Evolutionary conservation across 306 rosid genomes (phyloP).

Genomic region (Vigna nakashimae): DNA sequence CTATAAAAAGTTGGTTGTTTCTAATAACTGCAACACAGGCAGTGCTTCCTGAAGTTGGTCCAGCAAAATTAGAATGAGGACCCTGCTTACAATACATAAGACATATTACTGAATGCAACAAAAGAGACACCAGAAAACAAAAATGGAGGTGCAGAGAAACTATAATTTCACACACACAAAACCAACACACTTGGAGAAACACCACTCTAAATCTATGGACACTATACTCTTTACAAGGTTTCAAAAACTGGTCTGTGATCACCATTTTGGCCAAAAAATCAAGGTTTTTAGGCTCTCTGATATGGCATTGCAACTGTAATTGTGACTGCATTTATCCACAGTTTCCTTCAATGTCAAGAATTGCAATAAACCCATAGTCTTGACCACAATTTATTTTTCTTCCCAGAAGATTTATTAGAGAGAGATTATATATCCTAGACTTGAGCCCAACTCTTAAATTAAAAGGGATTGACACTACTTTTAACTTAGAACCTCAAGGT

Average conservation of each 20-base stretch:
- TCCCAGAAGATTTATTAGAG: too few relatives aligned
- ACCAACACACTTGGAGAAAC: background rate
- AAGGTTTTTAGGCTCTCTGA: background rate
- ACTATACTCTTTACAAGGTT: slow-evolving; percentile 1
- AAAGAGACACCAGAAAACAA: background rate
- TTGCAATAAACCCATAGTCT: background rate
- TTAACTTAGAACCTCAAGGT: too few relatives aligned
- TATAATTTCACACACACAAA: background rate
- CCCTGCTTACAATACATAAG: slow-evolving; percentile 61
- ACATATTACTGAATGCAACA: slow-evolving; percentile 33
- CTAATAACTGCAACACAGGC: slow-evolving; percentile 89
- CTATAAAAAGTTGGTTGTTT: slow-evolving; percentile 74
- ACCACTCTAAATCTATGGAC: background rate
- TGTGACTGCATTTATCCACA: background rate
- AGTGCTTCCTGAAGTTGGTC: slow-evolving; percentile 96
- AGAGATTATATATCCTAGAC: too few relatives aligned
- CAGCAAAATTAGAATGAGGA: slow-evolving; percentile 90
- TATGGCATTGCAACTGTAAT: background rate
- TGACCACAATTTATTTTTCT: background rate
- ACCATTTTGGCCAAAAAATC: background rate
- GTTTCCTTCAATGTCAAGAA: background rate
- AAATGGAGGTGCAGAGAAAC: slow-evolving; percentile 4
- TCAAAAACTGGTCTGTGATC: background rate
- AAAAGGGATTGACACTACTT: too few relatives aligned
- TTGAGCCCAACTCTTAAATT: too few relatives aligned